Conservation (phyloP, 2,329 filamentous ascomycete species). For the Cercospora sesami region DNA sequence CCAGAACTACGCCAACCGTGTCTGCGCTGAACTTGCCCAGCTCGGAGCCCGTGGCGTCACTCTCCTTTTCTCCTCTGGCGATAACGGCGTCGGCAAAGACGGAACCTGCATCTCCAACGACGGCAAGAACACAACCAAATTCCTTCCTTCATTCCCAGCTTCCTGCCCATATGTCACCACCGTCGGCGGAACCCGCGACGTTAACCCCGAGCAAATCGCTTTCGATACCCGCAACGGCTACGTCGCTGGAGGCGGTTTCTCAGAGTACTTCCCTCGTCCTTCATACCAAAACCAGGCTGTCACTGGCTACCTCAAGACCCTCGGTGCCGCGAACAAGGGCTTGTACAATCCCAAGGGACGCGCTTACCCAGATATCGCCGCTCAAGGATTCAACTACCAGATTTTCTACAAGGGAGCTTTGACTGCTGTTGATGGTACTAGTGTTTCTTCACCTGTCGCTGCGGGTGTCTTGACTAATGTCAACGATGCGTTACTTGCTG, state of each 20-base stretch:
- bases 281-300: constrained; percentile 48
- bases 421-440: constrained; percentile 52
- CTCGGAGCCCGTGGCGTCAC: constrained; percentile 66
- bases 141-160: constrained; percentile 50
- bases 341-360: constrained; percentile 48
- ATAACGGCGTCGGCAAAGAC: constrained; percentile 55
- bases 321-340: constrained; percentile 43
- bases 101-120: constrained; percentile 49
- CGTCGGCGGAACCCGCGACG: constrained; percentile 45
- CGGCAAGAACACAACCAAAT: constrained; percentile 46
- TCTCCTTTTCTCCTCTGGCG: constrained; percentile 63
- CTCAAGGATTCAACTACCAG: constrained; percentile 54
- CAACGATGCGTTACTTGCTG: constrained; percentile 60
- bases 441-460: constrained; percentile 59
- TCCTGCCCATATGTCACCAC: constrained; percentile 50
- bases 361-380: constrained; percentile 50
- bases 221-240: constrained; percentile 44
- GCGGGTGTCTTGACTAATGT: constrained; percentile 58
- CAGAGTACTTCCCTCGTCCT: constrained; percentile 46
- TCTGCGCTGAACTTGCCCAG: constrained; percentile 64
- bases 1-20: constrained; percentile 57
- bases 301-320: constrained; percentile 41
- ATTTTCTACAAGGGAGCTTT: constrained; percentile 46
- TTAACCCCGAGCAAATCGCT: constrained; percentile 45
- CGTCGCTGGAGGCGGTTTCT: constrained; percentile 48